Evolutionary conservation across 176 grass and related monocot species (phyloP), one percentile per base, ranked within the genome.

Genomic region (Aegilops umbellulata): DNA sequence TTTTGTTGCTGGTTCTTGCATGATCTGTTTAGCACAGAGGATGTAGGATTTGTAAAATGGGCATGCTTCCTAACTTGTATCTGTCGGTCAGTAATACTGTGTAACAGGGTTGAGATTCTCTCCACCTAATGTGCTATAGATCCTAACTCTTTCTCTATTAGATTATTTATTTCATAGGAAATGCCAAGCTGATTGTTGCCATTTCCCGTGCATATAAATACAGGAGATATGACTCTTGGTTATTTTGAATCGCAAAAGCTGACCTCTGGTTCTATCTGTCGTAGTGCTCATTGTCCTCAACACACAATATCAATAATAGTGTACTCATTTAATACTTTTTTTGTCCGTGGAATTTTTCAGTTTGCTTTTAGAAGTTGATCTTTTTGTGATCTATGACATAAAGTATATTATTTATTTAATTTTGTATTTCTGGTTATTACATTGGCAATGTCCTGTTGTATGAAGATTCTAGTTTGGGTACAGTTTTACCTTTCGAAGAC

Each of bases 391-490:
- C 25, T 60, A 6, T 24, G 4, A n/a, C 41, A 53, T 24, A 17
- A 46, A 65, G 42, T 17, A 72, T 31, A 80, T 19, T 65, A 6
- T 15, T 49, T 64, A 78, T 22, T 70, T 49, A 22, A 29, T 26
- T 39, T 64, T 36, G 24, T 34, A 35, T 74, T 44, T 44, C 11
- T 74, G 32, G 12, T 44, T 60, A 69, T 77, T 83, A 3, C 26
- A 62, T 70, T 30, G 22, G 34, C 38, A 36, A 10, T 88, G 22
- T 26, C 9, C 22, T 70, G 41, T 58, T 77, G 15, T 63, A 0
- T 79, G 38, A 29, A 79, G 27, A 65, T 53, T 83, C 38, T 84
- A 38, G 8, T 71, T 66, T 63, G 22, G 16, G 27, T 71, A 69
- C 51, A 39, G 6, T 71, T 63, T 47, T 62, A 80, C 65, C 16